Evolutionary conservation across 1,284 basidiomycete genomes (phyloP).

Genomic region (Moniliella sp.): DNA sequence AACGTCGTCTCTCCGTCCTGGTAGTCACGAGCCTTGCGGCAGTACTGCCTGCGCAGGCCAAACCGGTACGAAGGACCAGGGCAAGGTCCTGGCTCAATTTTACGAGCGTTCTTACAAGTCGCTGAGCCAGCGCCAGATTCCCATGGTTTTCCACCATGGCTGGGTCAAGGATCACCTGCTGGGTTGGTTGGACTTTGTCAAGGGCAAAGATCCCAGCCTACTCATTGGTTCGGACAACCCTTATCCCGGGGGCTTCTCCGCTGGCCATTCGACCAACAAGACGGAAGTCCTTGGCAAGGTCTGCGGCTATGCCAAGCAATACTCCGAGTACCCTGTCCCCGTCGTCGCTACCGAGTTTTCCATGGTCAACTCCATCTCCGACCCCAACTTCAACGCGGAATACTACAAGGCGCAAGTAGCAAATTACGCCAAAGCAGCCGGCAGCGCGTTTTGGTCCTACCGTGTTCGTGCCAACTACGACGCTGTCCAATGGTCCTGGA

Average conservation of each 20-base stretch:
- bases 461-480: slow-evolving; percentile 6
- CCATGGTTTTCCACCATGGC: slow-evolving; percentile 23
- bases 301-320: slow-evolving; percentile 11
- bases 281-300: slow-evolving; percentile 8
- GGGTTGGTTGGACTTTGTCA: slow-evolving; percentile 6
- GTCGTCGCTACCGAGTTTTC: slow-evolving; percentile 22
- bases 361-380: slow-evolving; percentile 9
- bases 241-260: slow-evolving; percentile 1
- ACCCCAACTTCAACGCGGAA: slow-evolving; percentile 3
- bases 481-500: background rate
- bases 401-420: slow-evolving; percentile 16
- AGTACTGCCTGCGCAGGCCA: slow-evolving; percentile 6
- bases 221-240: slow-evolving; percentile 2
- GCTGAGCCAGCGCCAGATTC: slow-evolving; percentile 9
- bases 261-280: background rate
- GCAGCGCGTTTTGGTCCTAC: slow-evolving; percentile 25
- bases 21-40: slow-evolving; percentile 19
- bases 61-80: slow-evolving; percentile 3
- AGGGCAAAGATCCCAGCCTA: slow-evolving; percentile 20
- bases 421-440: slow-evolving; percentile 24
- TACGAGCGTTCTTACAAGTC: slow-evolving; percentile 15
- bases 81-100: slow-evolving; percentile 3
- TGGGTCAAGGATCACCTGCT: slow-evolving; percentile 4
- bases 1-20: slow-evolving; percentile 19
- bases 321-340: slow-evolving; percentile 9